Conservation (phyloP, 2,329 filamentous ascomycete genomes). For the Claviceps sp. region DNA sequence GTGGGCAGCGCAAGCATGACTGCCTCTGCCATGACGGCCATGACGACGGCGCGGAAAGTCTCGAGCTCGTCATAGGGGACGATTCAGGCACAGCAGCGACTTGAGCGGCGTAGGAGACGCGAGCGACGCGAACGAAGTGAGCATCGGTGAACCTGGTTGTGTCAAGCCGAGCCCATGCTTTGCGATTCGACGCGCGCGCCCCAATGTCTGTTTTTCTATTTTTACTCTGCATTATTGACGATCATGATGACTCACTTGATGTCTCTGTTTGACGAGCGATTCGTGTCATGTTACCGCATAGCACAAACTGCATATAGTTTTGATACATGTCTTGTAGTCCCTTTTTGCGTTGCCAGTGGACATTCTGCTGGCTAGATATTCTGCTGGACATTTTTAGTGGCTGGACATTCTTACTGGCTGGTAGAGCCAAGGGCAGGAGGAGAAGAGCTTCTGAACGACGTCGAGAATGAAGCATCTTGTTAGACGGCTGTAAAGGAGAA, state of each 20-base stretch:
- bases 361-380: too few species aligned
- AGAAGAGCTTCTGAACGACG: too few species aligned
- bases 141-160: background rate
- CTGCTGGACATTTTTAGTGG: too few species aligned
- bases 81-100: background rate
- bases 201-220: background rate
- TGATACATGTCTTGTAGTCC: background rate
- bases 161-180: too few species aligned
- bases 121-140: too few species aligned
- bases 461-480: background rate
- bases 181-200: background rate
- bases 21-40: conserved; percentile 25
- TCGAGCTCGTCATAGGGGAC: conserved; percentile 26
- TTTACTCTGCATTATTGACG: conserved; percentile 15
- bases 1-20: conserved; percentile 43
- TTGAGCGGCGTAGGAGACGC: background rate
- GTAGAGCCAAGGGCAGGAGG: too few species aligned
- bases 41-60: conserved; percentile 38
- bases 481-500: background rate
- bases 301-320: conserved; percentile 23
- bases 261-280: conserved; percentile 23
- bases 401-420: too few species aligned
- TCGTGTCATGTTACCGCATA: conserved; percentile 19
- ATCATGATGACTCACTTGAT: conserved; percentile 26
- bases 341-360: too few species aligned